Evolutionary conservation across 1,284 basidiomycete species (phyloP).

Genomic region (Ganoderma boninense): DNA sequence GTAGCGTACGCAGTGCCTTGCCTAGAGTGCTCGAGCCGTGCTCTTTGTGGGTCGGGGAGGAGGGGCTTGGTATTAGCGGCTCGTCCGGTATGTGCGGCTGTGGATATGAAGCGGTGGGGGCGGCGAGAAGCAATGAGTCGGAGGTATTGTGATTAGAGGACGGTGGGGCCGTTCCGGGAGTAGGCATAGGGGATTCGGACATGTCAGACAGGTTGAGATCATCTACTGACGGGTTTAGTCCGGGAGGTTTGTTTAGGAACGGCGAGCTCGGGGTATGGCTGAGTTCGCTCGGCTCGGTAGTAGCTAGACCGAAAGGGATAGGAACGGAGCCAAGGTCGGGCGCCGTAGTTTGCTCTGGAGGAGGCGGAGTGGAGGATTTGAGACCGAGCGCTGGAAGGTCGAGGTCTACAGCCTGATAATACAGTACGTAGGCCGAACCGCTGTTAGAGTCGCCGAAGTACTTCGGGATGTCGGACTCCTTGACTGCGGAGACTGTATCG

Average conservation of each 20-base stretch:
- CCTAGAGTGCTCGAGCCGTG: neutral
- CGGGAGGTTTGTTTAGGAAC: conserved; percentile 56
- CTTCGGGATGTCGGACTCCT: conserved; percentile 89
- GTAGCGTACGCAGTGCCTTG: conserved; percentile 34
- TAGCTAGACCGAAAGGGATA: conserved; percentile 28
- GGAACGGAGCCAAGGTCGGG: conserved; percentile 37
- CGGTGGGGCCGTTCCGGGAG: conserved; percentile 9
- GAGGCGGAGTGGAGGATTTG: conserved; percentile 41
- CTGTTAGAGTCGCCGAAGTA: conserved; percentile 94
- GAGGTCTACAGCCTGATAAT: conserved; percentile 94
- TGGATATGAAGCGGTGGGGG: conserved; percentile 25
- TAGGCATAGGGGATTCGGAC: conserved; percentile 41
- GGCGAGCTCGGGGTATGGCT: conserved; percentile 34
- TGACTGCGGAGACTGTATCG: conserved; percentile 88
- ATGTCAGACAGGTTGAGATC: conserved; percentile 46
- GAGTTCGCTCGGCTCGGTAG: conserved; percentile 26
- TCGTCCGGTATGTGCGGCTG: conserved; percentile 10
- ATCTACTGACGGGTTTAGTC: conserved; percentile 47
- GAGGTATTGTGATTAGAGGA: conserved; percentile 18
- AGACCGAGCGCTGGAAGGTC: conserved; percentile 77
- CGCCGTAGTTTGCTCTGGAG: conserved; percentile 21
- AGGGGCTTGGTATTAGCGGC: neutral
- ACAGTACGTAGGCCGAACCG: conserved; percentile 95
- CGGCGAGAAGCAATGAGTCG: conserved; percentile 16
- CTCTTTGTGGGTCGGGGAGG: neutral